These are phyloP conservation scores for Trichoderma gamsii DNA, from an alignment of 495 filamentous ascomycete species.

Conservation along the genomic window DNA sequence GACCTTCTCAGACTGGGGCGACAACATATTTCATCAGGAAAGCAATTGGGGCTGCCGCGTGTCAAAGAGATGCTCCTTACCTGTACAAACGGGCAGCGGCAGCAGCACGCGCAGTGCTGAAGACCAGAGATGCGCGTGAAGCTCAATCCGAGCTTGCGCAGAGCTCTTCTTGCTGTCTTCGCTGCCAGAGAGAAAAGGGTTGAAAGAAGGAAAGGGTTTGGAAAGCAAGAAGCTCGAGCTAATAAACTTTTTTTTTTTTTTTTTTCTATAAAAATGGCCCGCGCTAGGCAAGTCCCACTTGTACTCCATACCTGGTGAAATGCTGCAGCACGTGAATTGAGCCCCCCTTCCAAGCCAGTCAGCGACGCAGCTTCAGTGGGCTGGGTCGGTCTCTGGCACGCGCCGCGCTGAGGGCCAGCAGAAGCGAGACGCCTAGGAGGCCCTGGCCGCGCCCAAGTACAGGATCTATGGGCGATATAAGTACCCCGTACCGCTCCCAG, in stretches of 20 bases:
- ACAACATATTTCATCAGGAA: conserved; percentile 79
- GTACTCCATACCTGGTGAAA: conserved; percentile 2
- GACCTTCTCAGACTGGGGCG: conserved; percentile 84
- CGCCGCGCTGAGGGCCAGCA: neutral
- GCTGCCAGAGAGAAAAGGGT: neutral
- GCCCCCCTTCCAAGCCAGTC: conserved; percentile 1
- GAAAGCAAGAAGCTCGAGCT: neutral
- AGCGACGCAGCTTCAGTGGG: neutral
- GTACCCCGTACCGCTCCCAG: neutral
- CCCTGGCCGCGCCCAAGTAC: neutral
- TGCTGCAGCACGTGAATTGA: conserved; percentile 2
- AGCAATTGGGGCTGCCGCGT: conserved; percentile 13
- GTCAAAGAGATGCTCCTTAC: neutral
- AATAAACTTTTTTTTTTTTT: conserved; percentile 11
- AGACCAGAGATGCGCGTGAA: neutral
- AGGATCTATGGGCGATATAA: neutral
- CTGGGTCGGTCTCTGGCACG: neutral
- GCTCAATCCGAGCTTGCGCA: neutral
- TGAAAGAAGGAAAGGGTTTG: neutral
- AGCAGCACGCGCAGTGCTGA: neutral
- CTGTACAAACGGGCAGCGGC: neutral
- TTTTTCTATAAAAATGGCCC: neutral
- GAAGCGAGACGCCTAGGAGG: neutral
- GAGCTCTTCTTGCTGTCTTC: neutral
- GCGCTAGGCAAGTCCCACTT: neutral